A percentile compares a stretch with the other conserved stretches of the same genome.
Conservation (phyloP, 441 rosid species). For the Kokia cookei region DNA sequence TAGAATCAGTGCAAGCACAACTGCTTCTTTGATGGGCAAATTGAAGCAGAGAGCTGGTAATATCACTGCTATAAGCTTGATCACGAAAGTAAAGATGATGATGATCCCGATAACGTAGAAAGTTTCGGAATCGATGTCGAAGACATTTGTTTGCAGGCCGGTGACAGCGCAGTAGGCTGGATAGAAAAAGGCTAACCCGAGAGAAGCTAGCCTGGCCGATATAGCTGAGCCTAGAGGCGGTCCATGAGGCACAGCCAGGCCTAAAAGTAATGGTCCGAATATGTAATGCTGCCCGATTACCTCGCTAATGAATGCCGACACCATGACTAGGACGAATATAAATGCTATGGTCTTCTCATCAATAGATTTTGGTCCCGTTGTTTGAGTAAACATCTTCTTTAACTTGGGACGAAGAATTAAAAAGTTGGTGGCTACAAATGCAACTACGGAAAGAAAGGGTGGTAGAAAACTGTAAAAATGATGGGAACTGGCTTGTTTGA, state of each 20-base stretch:
- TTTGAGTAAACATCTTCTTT: not conserved
- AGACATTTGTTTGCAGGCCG: constrained; percentile 25
- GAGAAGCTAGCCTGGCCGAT: constrained; percentile 19
- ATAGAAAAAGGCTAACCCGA: constrained; percentile 19
- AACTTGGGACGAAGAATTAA: constrained; percentile 18
- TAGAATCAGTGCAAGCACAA: constrained; percentile 30
- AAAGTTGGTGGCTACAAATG: not conserved
- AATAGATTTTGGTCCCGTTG: constrained; percentile 14
- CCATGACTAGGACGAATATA: constrained; percentile 9
- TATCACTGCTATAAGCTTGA: constrained; percentile 19
- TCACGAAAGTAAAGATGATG: not conserved
- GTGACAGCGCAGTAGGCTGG: constrained; percentile 27
- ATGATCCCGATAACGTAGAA: constrained; percentile 1
- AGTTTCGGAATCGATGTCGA: not conserved
- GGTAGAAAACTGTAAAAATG: too few species aligned
- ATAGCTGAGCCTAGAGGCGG: constrained; percentile 34
- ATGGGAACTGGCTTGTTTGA: not conserved
- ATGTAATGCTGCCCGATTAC: constrained; percentile 31
- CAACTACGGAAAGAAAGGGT: not conserved
- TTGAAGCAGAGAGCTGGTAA: constrained; percentile 6
- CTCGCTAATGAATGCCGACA: constrained; percentile 20
- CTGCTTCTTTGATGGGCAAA: constrained; percentile 18
- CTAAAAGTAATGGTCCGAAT: constrained; percentile 25
- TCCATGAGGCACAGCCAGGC: constrained; percentile 33
- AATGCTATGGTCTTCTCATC: constrained; percentile 10